Base-by-base conservation (phyloP, 257 asterid species). In the Scutellaria galericulata region DNA sequence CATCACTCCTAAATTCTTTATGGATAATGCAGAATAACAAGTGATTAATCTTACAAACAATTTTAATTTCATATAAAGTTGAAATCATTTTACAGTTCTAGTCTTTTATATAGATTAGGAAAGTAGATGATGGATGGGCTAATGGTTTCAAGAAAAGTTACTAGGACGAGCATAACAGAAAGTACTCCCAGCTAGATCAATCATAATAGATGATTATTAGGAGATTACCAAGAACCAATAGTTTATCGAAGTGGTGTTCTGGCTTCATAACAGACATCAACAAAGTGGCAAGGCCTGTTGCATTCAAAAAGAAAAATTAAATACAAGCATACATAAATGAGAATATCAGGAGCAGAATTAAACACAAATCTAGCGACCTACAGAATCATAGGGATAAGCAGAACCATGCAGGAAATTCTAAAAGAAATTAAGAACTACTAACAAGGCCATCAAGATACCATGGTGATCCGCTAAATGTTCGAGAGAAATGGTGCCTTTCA, bases 401-500 rank as follows among this genome's bases (percentile, higher is more conserved):
- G 66, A 70, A 73, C 13, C 68, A 9, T 40, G 9, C 9, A 58
- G 42, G 53, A 47, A 54, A 64, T 47, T 50, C 27, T 53, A 64
- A 66, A 69, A 14, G 46, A 53, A 62, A 66, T 20, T 13, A 68
- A 67, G 40, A 58, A 71, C 35, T 18, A 20, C 58, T 39, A 71
- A 50, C 60, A 69, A 56, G 37, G 74, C 13, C 5, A 69, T 61
- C 31, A 6, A 55, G 10, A 60, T 68, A 91, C 99, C 99, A 59
- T 80, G 90, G 81, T 92, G 95, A 69, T 95, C 99, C 1, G 98
- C 86, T 82, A 95, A 82, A 77, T 95, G 99, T 77, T 95, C 96
- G 7, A 84, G 84, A 66, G 90, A 71, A 58, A 95, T 84, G 44
- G 88, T 84, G 70, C 99, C 98, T 84, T 87, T 92, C 66, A 82